A percentile compares a stretch with the other conserved stretches of the same genome.
Conservation (phyloP, 352 stramenopile genomes). For the Phytophthora kernoviae region DNA sequence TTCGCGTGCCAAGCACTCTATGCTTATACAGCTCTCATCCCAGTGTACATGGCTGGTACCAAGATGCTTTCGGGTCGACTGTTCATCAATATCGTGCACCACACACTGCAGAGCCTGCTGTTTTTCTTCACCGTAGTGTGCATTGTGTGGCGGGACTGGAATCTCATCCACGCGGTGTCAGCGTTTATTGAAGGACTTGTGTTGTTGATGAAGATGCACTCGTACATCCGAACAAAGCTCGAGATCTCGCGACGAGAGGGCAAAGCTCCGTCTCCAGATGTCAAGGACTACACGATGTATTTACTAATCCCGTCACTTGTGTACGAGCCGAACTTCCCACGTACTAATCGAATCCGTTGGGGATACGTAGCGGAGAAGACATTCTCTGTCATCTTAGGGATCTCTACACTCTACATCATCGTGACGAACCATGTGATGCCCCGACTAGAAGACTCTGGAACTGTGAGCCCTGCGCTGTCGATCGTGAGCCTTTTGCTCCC, state of each 20-base stretch:
- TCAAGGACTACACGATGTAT: slow-evolving; percentile 76
- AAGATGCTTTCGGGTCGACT: slow-evolving; percentile 39
- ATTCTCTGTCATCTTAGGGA: slow-evolving; percentile 76
- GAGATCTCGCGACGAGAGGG: slow-evolving; percentile 51
- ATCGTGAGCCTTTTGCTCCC: slow-evolving; percentile 90
- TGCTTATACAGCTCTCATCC: slow-evolving; percentile 73
- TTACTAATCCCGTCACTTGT: slow-evolving; percentile 90
- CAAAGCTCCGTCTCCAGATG: slow-evolving; percentile 25
- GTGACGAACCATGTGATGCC: slow-evolving; percentile 90
- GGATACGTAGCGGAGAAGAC: slow-evolving; percentile 85
- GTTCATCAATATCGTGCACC: slow-evolving; percentile 73
- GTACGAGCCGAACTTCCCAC: slow-evolving; percentile 94
- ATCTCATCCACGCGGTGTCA: slow-evolving; percentile 72
- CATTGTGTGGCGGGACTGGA: slow-evolving; percentile 79
- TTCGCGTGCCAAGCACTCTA: slow-evolving; percentile 71
- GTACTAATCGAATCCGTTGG: slow-evolving; percentile 81
- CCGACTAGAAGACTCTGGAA: slow-evolving; percentile 73
- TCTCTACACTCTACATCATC: slow-evolving; percentile 91
- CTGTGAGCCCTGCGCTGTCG: slow-evolving; percentile 58
- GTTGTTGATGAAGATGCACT: slow-evolving; percentile 87
- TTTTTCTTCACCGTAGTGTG: slow-evolving; percentile 72
- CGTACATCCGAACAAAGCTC: slow-evolving; percentile 78
- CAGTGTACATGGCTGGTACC: slow-evolving; percentile 68
- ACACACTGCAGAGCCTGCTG: slow-evolving; percentile 71
- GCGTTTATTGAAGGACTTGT: slow-evolving; percentile 80